Evolutionary conservation across 2,329 filamentous ascomycete species (phyloP).

Genomic region (Blastomyces gilchristii): DNA sequence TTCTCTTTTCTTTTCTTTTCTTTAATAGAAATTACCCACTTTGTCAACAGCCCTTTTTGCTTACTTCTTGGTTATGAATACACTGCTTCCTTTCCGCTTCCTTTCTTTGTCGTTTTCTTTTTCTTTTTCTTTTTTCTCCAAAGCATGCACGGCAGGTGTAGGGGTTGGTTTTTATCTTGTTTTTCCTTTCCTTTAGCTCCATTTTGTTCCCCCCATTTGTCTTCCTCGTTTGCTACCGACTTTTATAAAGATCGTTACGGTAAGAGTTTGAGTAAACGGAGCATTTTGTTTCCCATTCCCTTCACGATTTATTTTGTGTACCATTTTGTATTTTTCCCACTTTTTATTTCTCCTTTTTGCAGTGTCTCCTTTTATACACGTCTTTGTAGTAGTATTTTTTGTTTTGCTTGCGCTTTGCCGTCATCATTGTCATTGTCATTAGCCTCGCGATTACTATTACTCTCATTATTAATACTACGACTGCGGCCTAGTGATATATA

Average conservation of each 20-base stretch:
- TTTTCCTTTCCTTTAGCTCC: neutral
- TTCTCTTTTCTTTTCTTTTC: neutral
- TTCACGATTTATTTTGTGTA: neutral
- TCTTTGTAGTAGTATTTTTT: neutral
- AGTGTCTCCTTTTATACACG: slow-evolving; percentile 5
- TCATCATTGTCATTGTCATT: neutral
- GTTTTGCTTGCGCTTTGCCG: neutral
- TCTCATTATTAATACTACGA: neutral
- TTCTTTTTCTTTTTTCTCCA: neutral
- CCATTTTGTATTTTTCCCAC: neutral
- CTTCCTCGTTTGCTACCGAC: neutral
- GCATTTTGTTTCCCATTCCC: slow-evolving; percentile 1
- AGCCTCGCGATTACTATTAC: neutral
- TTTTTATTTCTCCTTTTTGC: neutral
- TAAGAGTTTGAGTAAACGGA: neutral
- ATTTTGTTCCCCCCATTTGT: slow-evolving; percentile 1
- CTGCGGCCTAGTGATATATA: neutral
- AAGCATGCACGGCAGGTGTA: slow-evolving; percentile 5
- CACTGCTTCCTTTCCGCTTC: neutral
- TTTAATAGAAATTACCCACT: neutral
- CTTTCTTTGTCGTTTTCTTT: neutral
- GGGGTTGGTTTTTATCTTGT: neutral
- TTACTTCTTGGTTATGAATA: neutral
- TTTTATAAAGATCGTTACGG: neutral
- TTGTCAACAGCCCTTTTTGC: too few relatives aligned